Percentiles rank a stretch among this genome's conserved stretches.
Evolutionary conservation across 1,139 yeast species (phyloP).

Genomic region (Spencermartinsiella ligniputridi): DNA sequence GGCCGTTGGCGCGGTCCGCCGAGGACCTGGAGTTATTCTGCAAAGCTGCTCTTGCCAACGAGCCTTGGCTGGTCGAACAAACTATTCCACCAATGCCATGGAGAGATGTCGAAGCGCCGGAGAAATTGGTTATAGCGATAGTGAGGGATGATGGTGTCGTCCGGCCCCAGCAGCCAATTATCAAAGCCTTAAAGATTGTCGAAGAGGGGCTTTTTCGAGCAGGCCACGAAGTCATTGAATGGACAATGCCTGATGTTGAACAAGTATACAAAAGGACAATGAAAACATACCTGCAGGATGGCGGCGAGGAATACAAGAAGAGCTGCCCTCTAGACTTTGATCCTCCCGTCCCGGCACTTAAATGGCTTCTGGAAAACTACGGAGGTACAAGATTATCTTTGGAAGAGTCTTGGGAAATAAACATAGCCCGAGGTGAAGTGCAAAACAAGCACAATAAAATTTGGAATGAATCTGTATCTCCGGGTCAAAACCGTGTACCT

Average conservation of each 20-base stretch:
- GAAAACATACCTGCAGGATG: conserved; percentile 34
- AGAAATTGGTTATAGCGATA: conserved; percentile 32
- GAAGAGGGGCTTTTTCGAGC: conserved; percentile 26
- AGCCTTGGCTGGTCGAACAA: conserved; percentile 55
- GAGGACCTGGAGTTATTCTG: conserved; percentile 51
- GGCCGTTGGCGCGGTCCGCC: conserved; percentile 44
- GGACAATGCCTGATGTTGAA: conserved; percentile 38
- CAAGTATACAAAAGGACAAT: conserved; percentile 34
- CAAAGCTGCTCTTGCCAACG: conserved; percentile 39
- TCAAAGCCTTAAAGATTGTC: conserved; percentile 32
- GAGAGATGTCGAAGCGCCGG: conserved; percentile 35
- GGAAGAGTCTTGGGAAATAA: conserved; percentile 1
- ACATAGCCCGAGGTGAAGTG: conserved; percentile 26
- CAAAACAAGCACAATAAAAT: conserved; percentile 38
- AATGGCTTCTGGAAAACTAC: conserved; percentile 30
- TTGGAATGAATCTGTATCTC: conserved; percentile 33
- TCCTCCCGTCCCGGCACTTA: conserved; percentile 45
- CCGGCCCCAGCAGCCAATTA: conserved; percentile 43
- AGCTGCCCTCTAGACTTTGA: conserved; percentile 18
- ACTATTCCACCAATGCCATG: conserved; percentile 46
- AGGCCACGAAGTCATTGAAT: conserved; percentile 42
- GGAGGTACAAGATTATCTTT: conserved; percentile 9
- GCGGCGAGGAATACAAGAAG: conserved; percentile 39
- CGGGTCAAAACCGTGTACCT: conserved; percentile 31
- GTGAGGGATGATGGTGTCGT: conserved; percentile 30